phyloP scores from a whole-genome alignment of 163 green algal species.

The Scenedesmus sp. region DNA sequence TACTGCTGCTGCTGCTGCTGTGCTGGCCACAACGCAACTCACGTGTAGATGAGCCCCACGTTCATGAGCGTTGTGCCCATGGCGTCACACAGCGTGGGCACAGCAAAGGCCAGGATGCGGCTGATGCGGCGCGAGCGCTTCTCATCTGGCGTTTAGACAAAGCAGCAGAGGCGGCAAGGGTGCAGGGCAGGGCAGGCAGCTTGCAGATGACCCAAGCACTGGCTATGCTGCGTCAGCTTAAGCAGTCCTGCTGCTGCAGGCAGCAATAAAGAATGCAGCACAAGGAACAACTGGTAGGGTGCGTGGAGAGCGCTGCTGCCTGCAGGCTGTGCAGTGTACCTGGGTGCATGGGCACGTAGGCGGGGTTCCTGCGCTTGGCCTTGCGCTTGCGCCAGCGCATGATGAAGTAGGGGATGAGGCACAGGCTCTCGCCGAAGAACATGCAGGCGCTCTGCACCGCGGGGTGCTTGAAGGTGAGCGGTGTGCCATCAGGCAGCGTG shows the following conservation, averaged over 20 bases:
- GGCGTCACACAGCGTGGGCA: slow-evolving; percentile 90
- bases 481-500: slow-evolving; percentile 56
- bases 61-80: slow-evolving; percentile 88
- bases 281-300: neutral
- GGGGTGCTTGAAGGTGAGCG: slow-evolving; percentile 81
- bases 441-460: slow-evolving; percentile 79
- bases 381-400: slow-evolving; percentile 60
- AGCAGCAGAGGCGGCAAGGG: neutral
- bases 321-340: neutral
- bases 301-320: neutral
- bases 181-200: neutral
- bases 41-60: slow-evolving; percentile 88
- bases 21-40: slow-evolving; percentile 14
- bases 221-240: too few relatives aligned
- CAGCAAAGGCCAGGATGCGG: slow-evolving; percentile 72
- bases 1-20: neutral
- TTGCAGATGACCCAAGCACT: too few relatives aligned
- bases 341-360: slow-evolving; percentile 43
- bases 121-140: slow-evolving; percentile 35
- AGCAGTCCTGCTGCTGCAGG: neutral
- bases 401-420: slow-evolving; percentile 77
- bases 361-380: slow-evolving; percentile 33
- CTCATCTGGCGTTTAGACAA: neutral
- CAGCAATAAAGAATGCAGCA: neutral
- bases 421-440: slow-evolving; percentile 81